Base-by-base conservation (phyloP, 2,329 filamentous ascomycete species). In the Myotisia sp. region DNA sequence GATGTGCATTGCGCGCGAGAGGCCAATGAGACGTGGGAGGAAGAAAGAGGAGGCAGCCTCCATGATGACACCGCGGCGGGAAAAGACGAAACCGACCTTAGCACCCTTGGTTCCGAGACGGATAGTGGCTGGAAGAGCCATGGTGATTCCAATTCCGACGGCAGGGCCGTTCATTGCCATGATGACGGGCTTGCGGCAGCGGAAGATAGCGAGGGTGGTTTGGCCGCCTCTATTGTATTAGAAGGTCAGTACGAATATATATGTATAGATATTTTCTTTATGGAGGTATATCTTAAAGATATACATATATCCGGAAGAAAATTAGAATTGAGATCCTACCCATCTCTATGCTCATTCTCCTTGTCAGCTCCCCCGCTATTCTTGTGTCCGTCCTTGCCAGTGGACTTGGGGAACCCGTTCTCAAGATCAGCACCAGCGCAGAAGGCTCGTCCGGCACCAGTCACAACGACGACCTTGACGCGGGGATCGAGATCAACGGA, bases 51-150 rank as follows among this genome's bases (percentile, higher is more conserved):
- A 74, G 48, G 71, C 76, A 0, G 76, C 78, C 55, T 86, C 80
- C 70, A 80, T 76, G 39, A 73, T 65, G 47, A 85, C 64, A 1
- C 79, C 79, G 27, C 79, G 66, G 17, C 77, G 68, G 16, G 69
- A 65, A 53, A 85, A 86, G 12, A 83, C 77, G 50, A 84, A 81
- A 34, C 79, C 79, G 42, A 84, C 69, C 49, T 78, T 79, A 2
- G 77, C 74, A 7, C 59, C 55, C 26, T 58, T 51, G 43, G 69
- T 71, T 26, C 62, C 71, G 41, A 77, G 58, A 26, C 70, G 61
- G 35, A 74, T 71, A 20, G 62, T 63, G 48, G 68, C 68, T 13
- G 70, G 67, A 8, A 74, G 59, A 0, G 65, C 68, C 65, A 71
- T 68, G 24, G 70, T 74, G 44, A 73, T 70, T 8, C 70, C 70